Evolutionary conservation across 1,139 yeast species (phyloP), one percentile per base, ranked within the genome.

Genomic region (Trichomonascaceae sp.): DNA sequence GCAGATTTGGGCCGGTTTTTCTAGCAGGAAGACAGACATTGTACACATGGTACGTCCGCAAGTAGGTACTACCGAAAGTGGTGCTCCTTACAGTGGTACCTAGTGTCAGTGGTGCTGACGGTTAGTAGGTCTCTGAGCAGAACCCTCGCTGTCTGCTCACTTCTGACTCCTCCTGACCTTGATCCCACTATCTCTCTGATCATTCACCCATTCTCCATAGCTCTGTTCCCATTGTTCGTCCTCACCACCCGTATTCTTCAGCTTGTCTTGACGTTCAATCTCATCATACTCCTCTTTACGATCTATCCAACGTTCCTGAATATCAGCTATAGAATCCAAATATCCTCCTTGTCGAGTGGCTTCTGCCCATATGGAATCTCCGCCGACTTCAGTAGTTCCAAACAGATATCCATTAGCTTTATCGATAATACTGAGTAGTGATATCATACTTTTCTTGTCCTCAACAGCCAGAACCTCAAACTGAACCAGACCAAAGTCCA

Each of bases 251-350:
- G 7, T 49, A 7, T 50, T 66, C 54, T 66, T 69, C 50, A 72
- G 71, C 45, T 76, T 75, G 54, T 80, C 80, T 53, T 77, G 77
- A 47, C 72, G 76, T 62, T 83, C 91, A n/a, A 60, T 62, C 52
- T 78, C 76, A 60, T 93, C 98, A 67, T 87, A 90, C 52, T 74
- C 74, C 43, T 81, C 86, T 66, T 91, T 93, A 60, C 83, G 78
- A 55, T 89, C 97, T 12, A 95, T 81, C 99, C 99, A 95, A 58
- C 99, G 76, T 61, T 95, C 99, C 62, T 95, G 99, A 6, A 90
- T 81, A 66, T 91, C 96, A 6, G 84, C 75, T 51, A 75, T 77
- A 2, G 78, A 81, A 0, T 78, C 75, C 17, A 69, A 59, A 53
- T 74, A 70, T 1, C 90, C 87, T 5, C 84, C 82, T 62, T 87